Conservation (phyloP, 208 protist genomes). For the Crithidia thermophila region DNA sequence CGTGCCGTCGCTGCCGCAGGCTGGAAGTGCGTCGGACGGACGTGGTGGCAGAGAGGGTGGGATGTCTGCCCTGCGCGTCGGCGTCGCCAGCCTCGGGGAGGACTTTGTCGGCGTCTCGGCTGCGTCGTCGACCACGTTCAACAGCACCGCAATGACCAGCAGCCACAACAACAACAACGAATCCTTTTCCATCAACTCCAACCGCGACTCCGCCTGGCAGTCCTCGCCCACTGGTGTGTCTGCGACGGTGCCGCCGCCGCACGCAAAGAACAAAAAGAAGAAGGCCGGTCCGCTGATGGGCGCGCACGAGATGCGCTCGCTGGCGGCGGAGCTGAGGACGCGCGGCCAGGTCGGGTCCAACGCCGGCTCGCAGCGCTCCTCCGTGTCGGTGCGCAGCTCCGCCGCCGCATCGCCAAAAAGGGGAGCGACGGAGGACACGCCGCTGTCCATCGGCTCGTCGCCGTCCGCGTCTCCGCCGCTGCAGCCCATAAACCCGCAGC, state of each 20-base stretch:
- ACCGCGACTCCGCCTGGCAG: background rate
- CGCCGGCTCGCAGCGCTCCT: background rate
- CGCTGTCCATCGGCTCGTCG: no score
- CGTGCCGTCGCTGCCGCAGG: background rate
- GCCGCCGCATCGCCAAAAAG: background rate
- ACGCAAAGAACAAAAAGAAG: background rate
- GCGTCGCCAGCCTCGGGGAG: background rate
- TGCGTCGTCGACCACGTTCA: no score
- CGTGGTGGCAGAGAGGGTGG: no score
- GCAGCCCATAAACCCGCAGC: no score
- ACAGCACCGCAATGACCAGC: no score
- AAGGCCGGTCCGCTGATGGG: background rate
- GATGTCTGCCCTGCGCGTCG: background rate
- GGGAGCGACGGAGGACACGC: background rate
- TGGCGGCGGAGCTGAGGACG: background rate
- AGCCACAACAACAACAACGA: background rate
- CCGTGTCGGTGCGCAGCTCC: background rate
- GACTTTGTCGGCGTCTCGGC: background rate
- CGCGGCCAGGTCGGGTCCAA: background rate
- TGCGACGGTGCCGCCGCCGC: background rate
- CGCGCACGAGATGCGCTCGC: conserved; percentile 4
- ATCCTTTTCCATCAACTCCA: no score
- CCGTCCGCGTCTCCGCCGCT: no score
- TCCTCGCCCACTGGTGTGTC: no score
- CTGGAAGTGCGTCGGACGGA: background rate